Percentiles rank a stretch among this genome's conserved stretches.
Evolutionary conservation across 2,329 filamentous ascomycete genomes (phyloP).

Genomic region (Xylaria sp.): DNA sequence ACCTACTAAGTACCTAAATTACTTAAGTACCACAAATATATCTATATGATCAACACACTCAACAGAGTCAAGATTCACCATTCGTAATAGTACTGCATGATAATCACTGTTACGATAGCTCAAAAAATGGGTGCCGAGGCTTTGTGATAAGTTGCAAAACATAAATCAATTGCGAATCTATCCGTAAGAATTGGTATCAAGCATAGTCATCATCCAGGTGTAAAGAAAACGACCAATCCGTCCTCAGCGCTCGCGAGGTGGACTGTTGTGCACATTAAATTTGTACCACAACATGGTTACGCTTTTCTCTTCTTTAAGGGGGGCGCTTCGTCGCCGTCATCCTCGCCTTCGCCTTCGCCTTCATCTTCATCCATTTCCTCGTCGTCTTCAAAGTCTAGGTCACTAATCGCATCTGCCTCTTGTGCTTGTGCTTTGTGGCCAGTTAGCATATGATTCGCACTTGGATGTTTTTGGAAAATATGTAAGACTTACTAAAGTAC

Average conservation of each 20-base stretch:
- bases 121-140: background rate
- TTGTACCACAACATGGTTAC: constrained; percentile 40
- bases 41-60: background rate
- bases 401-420: constrained; percentile 73
- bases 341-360: constrained; percentile 52
- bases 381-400: constrained; percentile 74
- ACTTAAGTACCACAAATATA: background rate
- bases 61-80: background rate
- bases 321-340: constrained; percentile 66
- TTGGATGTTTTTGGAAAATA: background rate
- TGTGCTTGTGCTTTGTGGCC: constrained; percentile 71
- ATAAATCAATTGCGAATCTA: constrained; percentile 2
- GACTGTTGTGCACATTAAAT: background rate
- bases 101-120: background rate
- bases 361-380: constrained; percentile 48
- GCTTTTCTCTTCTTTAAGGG: constrained; percentile 58
- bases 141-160: background rate
- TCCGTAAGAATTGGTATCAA: constrained; percentile 33
- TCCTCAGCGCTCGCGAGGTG: background rate
- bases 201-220: constrained; percentile 18
- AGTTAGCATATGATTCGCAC: constrained; percentile 50
- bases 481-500: constrained; percentile 80
- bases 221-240: background rate
- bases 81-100: background rate
- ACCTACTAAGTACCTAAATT: no score